Percentiles rank a stretch among this genome's conserved stretches.
These are phyloP conservation scores for Bisporella sp. DNA, from an alignment of 2,329 filamentous ascomycete genomes.

Conservation along the genomic window DNA sequence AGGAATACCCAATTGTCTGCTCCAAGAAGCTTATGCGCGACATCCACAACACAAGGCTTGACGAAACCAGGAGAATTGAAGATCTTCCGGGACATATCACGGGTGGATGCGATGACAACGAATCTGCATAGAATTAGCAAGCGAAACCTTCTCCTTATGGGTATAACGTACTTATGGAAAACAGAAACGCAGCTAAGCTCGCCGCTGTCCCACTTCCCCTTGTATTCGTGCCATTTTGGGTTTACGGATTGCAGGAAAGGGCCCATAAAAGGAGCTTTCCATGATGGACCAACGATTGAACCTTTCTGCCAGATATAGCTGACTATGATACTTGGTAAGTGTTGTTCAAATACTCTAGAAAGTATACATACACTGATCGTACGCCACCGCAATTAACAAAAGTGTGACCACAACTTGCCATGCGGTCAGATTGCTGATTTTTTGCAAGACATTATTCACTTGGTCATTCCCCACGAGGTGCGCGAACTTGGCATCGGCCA, in stretches of 20 bases:
- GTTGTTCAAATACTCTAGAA: not conserved
- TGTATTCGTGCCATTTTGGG: conserved; percentile 86
- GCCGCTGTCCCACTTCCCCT: conserved; percentile 86
- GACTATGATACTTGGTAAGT: conserved; percentile 40
- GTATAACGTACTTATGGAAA: conserved; percentile 83
- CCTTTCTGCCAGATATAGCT: conserved; percentile 72
- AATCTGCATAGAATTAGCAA: conserved; percentile 50
- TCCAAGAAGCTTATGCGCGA: conserved; percentile 87
- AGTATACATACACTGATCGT: conserved; percentile 73
- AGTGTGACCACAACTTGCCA: conserved; percentile 65
- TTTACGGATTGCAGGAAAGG: conserved; percentile 89
- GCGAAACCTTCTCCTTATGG: not conserved
- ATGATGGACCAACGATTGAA: conserved; percentile 64
- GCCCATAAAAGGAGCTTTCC: conserved; percentile 85
- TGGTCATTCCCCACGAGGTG: conserved; percentile 19
- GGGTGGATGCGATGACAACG: conserved; percentile 90
- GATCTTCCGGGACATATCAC: conserved; percentile 92
- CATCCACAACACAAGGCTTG: conserved; percentile 94
- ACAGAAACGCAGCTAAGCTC: conserved; percentile 94
- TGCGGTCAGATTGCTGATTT: conserved; percentile 34
- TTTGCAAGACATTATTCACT: conserved; percentile 17
- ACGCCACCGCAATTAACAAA: conserved; percentile 64
- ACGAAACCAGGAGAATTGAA: conserved; percentile 90
- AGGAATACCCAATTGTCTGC: conserved; percentile 95
- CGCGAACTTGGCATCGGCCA: conserved; percentile 24